Conservation (phyloP, 352 stramenopile species). For the Globisporangium solare region DNA sequence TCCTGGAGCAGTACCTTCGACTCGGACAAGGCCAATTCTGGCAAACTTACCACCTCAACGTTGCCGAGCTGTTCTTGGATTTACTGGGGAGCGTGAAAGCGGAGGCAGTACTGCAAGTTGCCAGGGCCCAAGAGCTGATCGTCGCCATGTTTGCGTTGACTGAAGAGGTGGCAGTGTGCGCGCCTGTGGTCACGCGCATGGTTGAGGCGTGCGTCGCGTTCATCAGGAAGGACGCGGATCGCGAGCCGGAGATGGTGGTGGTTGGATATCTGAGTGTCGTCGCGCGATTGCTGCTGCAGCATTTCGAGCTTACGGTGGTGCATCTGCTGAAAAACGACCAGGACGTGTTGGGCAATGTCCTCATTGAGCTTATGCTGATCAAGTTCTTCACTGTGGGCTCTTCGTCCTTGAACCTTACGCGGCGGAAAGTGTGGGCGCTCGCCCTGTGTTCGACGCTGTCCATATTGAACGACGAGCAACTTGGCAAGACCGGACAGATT, state of each 20-base stretch:
- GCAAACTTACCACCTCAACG: constrained; percentile 46
- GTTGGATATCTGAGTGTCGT: constrained; percentile 61
- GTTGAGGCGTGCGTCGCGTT: constrained; percentile 42
- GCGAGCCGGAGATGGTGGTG: constrained; percentile 56
- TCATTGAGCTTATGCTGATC: constrained; percentile 59
- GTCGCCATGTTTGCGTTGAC: constrained; percentile 23
- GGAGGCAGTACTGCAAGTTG: constrained; percentile 59
- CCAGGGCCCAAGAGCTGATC: constrained; percentile 38
- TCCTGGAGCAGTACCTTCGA: constrained; percentile 64
- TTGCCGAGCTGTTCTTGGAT: constrained; percentile 34
- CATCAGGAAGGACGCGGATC: constrained; percentile 24
- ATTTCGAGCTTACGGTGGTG: constrained; percentile 41
- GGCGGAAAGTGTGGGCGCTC: constrained; percentile 69
- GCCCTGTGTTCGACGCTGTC: constrained; percentile 41
- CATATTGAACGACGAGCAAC: constrained; percentile 27
- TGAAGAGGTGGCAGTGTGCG: constrained; percentile 32
- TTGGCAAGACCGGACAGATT: constrained; percentile 63
- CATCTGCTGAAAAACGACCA: constrained; percentile 39
- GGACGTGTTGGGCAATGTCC: constrained; percentile 21
- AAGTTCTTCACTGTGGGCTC: constrained; percentile 71
- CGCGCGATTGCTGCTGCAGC: constrained; percentile 39
- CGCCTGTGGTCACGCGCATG: constrained; percentile 38
- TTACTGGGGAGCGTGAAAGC: constrained; percentile 68
- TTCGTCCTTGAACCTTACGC: constrained; percentile 46
- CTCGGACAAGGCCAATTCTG: constrained; percentile 60